Evolutionary conservation across 805 yeast species (phyloP).

Genomic region (Monosporozyma aerobia): DNA sequence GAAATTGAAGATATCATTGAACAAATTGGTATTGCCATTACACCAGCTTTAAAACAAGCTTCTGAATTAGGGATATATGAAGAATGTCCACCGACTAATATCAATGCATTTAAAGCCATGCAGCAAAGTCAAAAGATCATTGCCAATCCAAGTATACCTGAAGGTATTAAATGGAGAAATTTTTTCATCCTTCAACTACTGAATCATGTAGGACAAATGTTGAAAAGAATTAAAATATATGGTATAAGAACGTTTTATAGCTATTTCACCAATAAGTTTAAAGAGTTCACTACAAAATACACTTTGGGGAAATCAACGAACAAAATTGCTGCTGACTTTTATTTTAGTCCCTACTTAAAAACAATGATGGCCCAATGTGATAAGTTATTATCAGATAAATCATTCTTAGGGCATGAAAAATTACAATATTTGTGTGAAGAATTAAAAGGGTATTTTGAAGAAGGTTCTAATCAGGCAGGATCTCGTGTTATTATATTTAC

Average conservation of each 20-base stretch:
- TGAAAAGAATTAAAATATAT: slow-evolving; percentile 63
- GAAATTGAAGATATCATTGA: slow-evolving; percentile 52
- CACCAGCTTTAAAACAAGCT: slow-evolving; percentile 56
- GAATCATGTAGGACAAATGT: slow-evolving; percentile 62
- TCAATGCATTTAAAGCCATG: slow-evolving; percentile 64
- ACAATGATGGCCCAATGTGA: slow-evolving; percentile 39
- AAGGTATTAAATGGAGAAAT: slow-evolving; percentile 68
- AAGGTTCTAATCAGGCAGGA: slow-evolving; percentile 30
- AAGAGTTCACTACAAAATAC: slow-evolving; percentile 50
- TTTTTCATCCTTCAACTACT: slow-evolving; percentile 48
- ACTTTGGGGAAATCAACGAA: slow-evolving; percentile 54
- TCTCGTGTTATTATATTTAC: slow-evolving; percentile 83
- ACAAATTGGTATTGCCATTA: slow-evolving; percentile 51
- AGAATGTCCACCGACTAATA: slow-evolving; percentile 53
- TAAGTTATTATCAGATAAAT: slow-evolving; percentile 30
- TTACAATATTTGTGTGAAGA: slow-evolving; percentile 50
- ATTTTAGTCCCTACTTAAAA: slow-evolving; percentile 41
- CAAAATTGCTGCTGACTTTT: slow-evolving; percentile 53
- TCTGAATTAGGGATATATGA: slow-evolving; percentile 55
- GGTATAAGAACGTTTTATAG: slow-evolving; percentile 71
- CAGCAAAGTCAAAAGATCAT: slow-evolving; percentile 55
- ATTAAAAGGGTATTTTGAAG: slow-evolving; percentile 44
- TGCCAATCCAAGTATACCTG: slow-evolving; percentile 45
- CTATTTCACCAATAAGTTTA: slow-evolving; percentile 51
- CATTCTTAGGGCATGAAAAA: slow-evolving; percentile 60